Evolutionary conservation across 495 filamentous ascomycete genomes (phyloP).

Genomic region (Penicillium crystallinum): DNA sequence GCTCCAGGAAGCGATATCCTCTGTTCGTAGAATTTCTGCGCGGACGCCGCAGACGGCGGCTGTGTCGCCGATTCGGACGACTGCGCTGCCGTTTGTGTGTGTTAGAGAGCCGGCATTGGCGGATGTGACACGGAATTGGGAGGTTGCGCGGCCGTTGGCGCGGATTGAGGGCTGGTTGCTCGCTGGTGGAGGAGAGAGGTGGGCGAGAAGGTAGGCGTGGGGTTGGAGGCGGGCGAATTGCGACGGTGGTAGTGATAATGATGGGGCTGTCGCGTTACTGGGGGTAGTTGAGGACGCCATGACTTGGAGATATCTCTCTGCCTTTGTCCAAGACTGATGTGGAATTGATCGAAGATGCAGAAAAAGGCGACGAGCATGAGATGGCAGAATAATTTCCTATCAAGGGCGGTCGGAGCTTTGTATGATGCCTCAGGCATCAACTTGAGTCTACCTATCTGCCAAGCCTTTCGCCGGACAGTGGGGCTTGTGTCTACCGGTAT

Average conservation of each 20-base stretch:
- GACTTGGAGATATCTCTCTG: background rate
- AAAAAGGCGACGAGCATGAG: conserved; percentile 23
- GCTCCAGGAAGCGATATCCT: conserved; percentile 62
- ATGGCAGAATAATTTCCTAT: conserved; percentile 28
- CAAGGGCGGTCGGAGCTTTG: conserved; percentile 2
- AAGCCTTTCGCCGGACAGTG: background rate
- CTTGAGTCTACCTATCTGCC: background rate
- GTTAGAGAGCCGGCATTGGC: conserved; percentile 76
- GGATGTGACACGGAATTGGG: conserved; percentile 61
- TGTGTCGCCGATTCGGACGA: conserved; percentile 83
- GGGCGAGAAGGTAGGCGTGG: conserved; percentile 80
- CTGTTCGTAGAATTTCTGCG: conserved; percentile 73
- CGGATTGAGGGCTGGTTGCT: conserved; percentile 55
- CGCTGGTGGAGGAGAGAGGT: conserved; percentile 61
- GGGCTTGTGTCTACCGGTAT: no score
- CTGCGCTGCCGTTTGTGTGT: conserved; percentile 81
- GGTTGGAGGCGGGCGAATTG: conserved; percentile 90
- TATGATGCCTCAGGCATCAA: background rate
- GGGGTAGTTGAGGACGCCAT: conserved; percentile 24
- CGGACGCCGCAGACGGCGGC: conserved; percentile 87
- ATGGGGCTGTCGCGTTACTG: conserved; percentile 27
- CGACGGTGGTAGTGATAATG: conserved; percentile 67
- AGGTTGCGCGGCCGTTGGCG: conserved; percentile 70
- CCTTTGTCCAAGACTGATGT: conserved; percentile 6
- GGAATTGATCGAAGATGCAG: conserved; percentile 14